A percentile compares a stretch with the other conserved stretches of the same genome.
Conservation (phyloP, 2,329 filamentous ascomycete genomes). For the Calonectria multiphialidica region DNA sequence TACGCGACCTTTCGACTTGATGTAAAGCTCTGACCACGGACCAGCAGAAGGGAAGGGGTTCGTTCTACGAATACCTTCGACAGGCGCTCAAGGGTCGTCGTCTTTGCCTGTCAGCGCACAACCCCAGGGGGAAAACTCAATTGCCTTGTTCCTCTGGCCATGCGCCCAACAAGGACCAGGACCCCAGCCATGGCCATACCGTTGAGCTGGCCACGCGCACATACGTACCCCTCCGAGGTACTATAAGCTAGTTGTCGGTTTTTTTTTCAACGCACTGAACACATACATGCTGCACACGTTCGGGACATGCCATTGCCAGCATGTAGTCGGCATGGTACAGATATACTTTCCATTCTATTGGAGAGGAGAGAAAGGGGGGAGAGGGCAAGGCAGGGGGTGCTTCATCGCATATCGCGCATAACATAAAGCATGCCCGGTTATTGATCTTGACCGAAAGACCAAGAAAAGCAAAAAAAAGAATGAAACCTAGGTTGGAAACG, state of each 20-base stretch:
- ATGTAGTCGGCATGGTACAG: neutral
- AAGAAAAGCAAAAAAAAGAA: constrained; percentile 4
- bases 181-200: constrained; percentile 27
- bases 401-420: constrained; percentile 22
- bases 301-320: constrained; percentile 9
- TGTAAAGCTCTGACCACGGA: constrained; percentile 14
- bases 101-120: constrained; percentile 25
- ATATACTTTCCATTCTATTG: neutral
- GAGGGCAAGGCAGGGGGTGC: neutral
- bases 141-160: constrained; percentile 31
- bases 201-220: constrained; percentile 33
- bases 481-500: neutral
- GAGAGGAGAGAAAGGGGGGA: neutral
- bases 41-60: constrained; percentile 1
- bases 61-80: constrained; percentile 10
- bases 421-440: constrained; percentile 11
- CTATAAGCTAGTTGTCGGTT: neutral
- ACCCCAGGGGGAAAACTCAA: constrained; percentile 29
- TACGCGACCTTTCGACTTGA: constrained; percentile 8
- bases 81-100: constrained; percentile 17
- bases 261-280: neutral
- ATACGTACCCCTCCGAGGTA: constrained; percentile 15
- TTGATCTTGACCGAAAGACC: constrained; percentile 13
- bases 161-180: constrained; percentile 39
- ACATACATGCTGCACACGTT: constrained; percentile 14